Conservation (phyloP, 2,329 filamentous ascomycete genomes). For the Rutstroemia sp. region DNA sequence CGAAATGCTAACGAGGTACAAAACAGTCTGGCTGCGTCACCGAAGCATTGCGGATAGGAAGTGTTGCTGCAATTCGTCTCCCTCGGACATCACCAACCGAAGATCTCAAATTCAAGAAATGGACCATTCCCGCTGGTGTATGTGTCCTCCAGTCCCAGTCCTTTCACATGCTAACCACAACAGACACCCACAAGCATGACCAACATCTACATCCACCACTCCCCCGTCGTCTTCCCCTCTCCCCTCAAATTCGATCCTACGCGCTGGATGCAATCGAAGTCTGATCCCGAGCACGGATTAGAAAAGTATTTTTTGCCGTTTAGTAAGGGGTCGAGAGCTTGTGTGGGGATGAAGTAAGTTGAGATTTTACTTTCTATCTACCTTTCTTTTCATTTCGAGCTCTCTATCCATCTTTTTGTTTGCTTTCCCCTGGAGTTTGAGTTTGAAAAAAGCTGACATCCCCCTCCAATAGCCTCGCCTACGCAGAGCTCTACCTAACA, state of each 20-base stretch:
- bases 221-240: neutral
- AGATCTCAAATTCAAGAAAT: slow-evolving; percentile 16
- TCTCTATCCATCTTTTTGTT: neutral
- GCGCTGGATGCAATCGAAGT: neutral
- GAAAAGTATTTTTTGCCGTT: slow-evolving; percentile 5
- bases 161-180: neutral
- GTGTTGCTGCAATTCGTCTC: slow-evolving; percentile 22
- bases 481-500: slow-evolving; percentile 4
- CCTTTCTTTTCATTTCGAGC: neutral
- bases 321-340: neutral
- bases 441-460: neutral
- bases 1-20: neutral
- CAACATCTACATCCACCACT: slow-evolving; percentile 2
- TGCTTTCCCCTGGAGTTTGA: neutral
- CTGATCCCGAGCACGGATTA: neutral
- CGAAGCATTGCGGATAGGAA: neutral
- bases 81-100: slow-evolving; percentile 23
- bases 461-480: slow-evolving; percentile 1
- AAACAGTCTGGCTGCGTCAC: neutral
- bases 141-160: neutral
- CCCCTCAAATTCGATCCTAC: slow-evolving; percentile 1
- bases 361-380: neutral
- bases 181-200: slow-evolving; percentile 6
- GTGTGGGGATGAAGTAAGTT: slow-evolving; percentile 1
- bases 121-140: slow-evolving; percentile 23